Evolutionary conservation across 2,329 filamentous ascomycete species (phyloP).

Genomic region (Alternaria rosae): DNA sequence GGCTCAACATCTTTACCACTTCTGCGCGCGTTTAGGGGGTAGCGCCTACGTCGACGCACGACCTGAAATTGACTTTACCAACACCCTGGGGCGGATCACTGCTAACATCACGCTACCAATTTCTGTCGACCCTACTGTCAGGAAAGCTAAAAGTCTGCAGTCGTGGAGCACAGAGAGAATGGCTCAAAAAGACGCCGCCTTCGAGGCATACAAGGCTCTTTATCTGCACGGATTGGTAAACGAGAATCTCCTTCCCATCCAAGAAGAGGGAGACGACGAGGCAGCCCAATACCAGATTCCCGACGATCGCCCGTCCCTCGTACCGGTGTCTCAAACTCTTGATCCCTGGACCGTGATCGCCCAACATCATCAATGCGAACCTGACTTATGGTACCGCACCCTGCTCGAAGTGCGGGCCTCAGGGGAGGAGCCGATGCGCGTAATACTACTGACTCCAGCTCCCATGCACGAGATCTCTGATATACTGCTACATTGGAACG

Average conservation of each 20-base stretch:
- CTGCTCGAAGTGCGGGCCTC: constrained; percentile 22
- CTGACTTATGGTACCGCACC: constrained; percentile 27
- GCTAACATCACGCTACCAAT: constrained; percentile 75
- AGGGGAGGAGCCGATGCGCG: constrained; percentile 22
- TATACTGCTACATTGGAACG: constrained; percentile 43
- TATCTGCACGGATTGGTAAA: constrained; percentile 76
- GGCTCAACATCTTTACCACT: constrained; percentile 79
- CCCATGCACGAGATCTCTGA: constrained; percentile 28
- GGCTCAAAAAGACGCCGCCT: constrained; percentile 82
- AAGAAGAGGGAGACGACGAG: constrained; percentile 29
- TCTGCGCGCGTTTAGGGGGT: constrained; percentile 70
- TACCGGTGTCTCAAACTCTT: constrained; percentile 31
- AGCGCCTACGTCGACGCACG: constrained; percentile 68
- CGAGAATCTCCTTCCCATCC: constrained; percentile 75
- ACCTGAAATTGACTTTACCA: constrained; percentile 71
- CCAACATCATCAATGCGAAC: constrained; percentile 17
- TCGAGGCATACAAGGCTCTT: constrained; percentile 77
- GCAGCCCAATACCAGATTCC: constrained; percentile 33
- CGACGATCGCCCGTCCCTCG: constrained; percentile 36
- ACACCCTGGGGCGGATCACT: constrained; percentile 45
- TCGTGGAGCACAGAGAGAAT: constrained; percentile 75
- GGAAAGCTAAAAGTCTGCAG: constrained; percentile 59
- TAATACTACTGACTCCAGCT: constrained; percentile 33
- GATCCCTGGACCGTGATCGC: constrained; percentile 42
- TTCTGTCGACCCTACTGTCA: constrained; percentile 69